Percentiles rank a stretch among this genome's conserved stretches.
Evolutionary conservation across 2,329 filamentous ascomycete genomes (phyloP).

Genomic region (Parafenestella ontariensis): DNA sequence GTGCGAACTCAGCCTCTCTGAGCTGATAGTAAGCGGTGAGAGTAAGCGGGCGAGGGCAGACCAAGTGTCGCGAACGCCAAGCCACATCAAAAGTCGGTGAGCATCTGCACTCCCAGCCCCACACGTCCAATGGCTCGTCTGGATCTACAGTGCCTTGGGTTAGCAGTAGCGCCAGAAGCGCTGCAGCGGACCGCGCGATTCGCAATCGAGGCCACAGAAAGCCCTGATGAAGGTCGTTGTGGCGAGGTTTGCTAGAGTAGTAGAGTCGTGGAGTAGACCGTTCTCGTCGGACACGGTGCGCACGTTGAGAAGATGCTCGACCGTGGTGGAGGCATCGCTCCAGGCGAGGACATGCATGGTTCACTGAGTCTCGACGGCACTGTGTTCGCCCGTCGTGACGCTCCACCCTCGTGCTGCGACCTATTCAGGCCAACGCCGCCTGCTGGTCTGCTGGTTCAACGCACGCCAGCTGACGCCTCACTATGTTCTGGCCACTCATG

Average conservation of each 20-base stretch:
- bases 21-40: slow-evolving; percentile 42
- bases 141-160: slow-evolving; percentile 12
- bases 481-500: slow-evolving; percentile 32
- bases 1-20: slow-evolving; percentile 43
- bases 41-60: slow-evolving; percentile 32
- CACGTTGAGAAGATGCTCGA: background rate
- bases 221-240: slow-evolving; percentile 19
- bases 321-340: slow-evolving; percentile 9
- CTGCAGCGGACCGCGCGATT: slow-evolving; percentile 37
- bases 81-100: slow-evolving; percentile 20
- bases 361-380: slow-evolving; percentile 8
- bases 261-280: too few species aligned
- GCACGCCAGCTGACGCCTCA: slow-evolving; percentile 26
- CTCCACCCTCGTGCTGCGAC: slow-evolving; percentile 14
- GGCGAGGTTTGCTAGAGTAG: slow-evolving; percentile 24
- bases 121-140: slow-evolving; percentile 17
- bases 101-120: slow-evolving; percentile 11
- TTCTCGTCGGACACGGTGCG: background rate
- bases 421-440: slow-evolving; percentile 4
- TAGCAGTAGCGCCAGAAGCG: slow-evolving; percentile 33
- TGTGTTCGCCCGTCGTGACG: slow-evolving; percentile 28
- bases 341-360: background rate
- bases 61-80: slow-evolving; percentile 14
- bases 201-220: slow-evolving; percentile 25
- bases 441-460: slow-evolving; percentile 5